These are phyloP conservation scores for Prototheca wickerhamii DNA, from an alignment of 163 green algal species.

Conservation along the genomic window DNA sequence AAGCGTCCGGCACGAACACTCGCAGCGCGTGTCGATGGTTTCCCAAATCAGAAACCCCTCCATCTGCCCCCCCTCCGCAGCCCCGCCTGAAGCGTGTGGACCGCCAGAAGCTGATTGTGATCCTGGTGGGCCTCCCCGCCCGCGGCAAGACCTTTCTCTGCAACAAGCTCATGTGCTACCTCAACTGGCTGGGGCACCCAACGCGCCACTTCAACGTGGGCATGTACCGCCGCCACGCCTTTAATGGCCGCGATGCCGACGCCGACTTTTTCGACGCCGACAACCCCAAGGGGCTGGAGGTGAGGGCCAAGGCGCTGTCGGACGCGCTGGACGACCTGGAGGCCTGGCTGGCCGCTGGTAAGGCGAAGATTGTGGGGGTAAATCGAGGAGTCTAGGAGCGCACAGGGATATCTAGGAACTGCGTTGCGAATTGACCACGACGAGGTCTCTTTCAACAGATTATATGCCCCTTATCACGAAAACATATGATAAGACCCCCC, in stretches of 20 bases:
- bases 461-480: background rate
- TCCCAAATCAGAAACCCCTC: background rate
- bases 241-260: conserved; percentile 40
- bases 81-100: conserved; percentile 30
- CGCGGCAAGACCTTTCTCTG: conserved; percentile 93
- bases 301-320: conserved; percentile 52
- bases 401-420: background rate
- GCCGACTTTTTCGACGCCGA: conserved; percentile 80
- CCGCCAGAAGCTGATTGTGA: conserved; percentile 75
- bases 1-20: too few species aligned
- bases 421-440: background rate
- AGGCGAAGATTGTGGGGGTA: background rate
- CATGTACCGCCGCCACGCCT: conserved; percentile 61
- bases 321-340: conserved; percentile 78
- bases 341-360: conserved; percentile 52
- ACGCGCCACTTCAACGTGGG: conserved; percentile 95
- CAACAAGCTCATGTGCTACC: conserved; percentile 93
- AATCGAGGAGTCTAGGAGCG: too few species aligned
- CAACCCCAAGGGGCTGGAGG: conserved; percentile 49
- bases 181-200: conserved; percentile 90
- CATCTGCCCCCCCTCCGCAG: background rate
- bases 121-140: conserved; percentile 82
- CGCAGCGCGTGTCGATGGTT: background rate
- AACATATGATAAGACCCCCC: background rate
- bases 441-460: background rate